Percentiles rank a stretch among this genome's conserved stretches.
Evolutionary conservation across 805 yeast genomes (phyloP).

Genomic region (Kodamaea restingae): DNA sequence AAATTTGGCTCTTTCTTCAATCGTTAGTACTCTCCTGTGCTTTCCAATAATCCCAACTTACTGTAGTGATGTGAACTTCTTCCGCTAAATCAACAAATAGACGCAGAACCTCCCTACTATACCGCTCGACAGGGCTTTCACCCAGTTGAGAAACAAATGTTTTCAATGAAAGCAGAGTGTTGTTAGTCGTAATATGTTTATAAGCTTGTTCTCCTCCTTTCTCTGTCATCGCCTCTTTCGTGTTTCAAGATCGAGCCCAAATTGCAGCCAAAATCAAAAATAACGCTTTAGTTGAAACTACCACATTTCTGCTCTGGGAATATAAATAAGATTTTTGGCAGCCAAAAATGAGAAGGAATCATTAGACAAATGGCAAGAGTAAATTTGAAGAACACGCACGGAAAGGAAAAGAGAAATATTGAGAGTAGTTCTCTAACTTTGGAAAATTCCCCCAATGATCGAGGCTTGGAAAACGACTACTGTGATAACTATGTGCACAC

Average conservation of each 20-base stretch:
- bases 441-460: background rate
- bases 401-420: background rate
- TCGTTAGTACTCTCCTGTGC: background rate
- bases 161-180: no score
- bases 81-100: background rate
- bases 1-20: background rate
- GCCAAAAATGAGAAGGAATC: background rate
- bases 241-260: background rate
- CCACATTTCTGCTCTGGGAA: background rate
- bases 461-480: slow-evolving; percentile 58
- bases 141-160: no score
- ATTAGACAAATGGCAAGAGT: background rate
- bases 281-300: background rate
- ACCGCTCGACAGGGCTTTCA: background rate
- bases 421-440: background rate
- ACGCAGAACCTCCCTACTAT: background rate
- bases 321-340: background rate
- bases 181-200: no score
- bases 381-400: background rate
- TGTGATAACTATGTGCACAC: slow-evolving; percentile 64
- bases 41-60: background rate
- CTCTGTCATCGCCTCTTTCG: background rate
- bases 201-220: no score
- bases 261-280: slow-evolving; percentile 7
- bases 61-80: background rate